phyloP scores from a whole-genome alignment of 2,329 filamentous ascomycete genomes.

The Aspergillus sp. region DNA sequence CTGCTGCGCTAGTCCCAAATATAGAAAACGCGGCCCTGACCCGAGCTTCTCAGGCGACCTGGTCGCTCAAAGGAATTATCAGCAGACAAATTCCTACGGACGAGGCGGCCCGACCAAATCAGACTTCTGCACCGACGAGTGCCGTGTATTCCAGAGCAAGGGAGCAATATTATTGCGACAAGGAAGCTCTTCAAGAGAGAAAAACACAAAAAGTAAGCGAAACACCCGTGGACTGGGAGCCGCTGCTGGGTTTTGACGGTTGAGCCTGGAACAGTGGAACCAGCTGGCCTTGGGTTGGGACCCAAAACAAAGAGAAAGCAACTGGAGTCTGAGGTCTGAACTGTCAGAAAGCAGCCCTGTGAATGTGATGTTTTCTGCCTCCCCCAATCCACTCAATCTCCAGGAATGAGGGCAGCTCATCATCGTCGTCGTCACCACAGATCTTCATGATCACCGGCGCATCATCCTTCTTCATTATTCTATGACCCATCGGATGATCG shows the following conservation, averaged over 20 bases:
- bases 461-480: neutral
- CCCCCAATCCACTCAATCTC: neutral
- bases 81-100: too few relatives aligned
- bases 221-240: neutral
- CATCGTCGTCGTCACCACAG: neutral
- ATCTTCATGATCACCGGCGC: constrained; percentile 1
- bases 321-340: neutral
- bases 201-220: neutral
- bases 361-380: neutral
- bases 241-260: neutral
- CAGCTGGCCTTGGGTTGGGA: neutral
- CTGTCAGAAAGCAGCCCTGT: neutral
- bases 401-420: neutral
- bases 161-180: neutral
- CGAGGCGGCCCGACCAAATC: neutral
- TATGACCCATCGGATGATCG: neutral
- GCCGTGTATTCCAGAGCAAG: neutral
- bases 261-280: neutral
- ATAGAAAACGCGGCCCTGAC: constrained; percentile 9
- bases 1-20: constrained; percentile 9
- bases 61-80: neutral
- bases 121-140: neutral
- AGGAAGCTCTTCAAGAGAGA: neutral
- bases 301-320: neutral
- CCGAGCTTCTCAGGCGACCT: neutral